Conservation (phyloP, 164 flowering plant genomes). For the Berberis thunbergii region DNA sequence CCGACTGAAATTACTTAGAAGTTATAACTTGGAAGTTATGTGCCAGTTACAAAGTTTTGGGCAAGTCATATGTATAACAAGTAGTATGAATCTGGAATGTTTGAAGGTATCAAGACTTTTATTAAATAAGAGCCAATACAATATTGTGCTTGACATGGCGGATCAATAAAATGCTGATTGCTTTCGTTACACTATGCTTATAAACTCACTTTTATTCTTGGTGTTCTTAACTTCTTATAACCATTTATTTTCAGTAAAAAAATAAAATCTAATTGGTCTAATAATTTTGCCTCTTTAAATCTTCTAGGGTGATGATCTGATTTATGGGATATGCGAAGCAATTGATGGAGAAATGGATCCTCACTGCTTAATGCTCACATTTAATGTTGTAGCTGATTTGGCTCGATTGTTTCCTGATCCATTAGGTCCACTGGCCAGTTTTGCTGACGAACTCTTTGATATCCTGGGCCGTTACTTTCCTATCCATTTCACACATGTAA, state of each 20-base stretch:
- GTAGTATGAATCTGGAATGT: too few species aligned
- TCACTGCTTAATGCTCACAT: slow-evolving; percentile 64
- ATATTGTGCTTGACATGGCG: too few species aligned
- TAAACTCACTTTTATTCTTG: not conserved
- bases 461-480: slow-evolving; percentile 82
- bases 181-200: too few species aligned
- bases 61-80: too few species aligned
- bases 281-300: not conserved
- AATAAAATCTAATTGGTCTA: not conserved
- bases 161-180: too few species aligned
- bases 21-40: too few species aligned
- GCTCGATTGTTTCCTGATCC: slow-evolving; percentile 60
- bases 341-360: slow-evolving; percentile 95
- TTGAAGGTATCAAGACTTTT: too few species aligned
- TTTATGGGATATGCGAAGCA: slow-evolving; percentile 77
- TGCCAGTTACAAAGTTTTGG: too few species aligned
- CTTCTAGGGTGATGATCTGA: slow-evolving; percentile 62
- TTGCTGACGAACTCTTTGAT: slow-evolving; percentile 65
- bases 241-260: not conserved
- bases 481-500: slow-evolving; percentile 93
- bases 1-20: too few species aligned
- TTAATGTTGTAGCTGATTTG: slow-evolving; percentile 62
- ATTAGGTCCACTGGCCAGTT: slow-evolving; percentile 45
- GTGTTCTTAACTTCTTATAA: not conserved
- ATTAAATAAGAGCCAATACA: too few species aligned